Conservation (phyloP, 1,284 basidiomycete genomes). For the Fomitopsis palustris region DNA sequence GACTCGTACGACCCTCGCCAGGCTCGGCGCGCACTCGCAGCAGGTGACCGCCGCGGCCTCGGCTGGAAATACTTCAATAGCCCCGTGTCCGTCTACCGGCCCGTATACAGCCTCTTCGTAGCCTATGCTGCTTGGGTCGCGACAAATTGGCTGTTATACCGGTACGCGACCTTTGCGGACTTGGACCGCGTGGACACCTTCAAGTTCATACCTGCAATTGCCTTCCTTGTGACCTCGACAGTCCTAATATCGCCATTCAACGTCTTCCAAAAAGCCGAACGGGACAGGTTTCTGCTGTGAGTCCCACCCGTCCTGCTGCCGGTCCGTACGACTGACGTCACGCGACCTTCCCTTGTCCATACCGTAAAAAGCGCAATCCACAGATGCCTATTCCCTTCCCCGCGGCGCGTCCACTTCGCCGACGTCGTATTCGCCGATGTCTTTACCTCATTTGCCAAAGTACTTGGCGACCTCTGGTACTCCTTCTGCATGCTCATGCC, state of each 20-base stretch:
- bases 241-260: slow-evolving; percentile 66
- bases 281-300: slow-evolving; percentile 74
- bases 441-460: slow-evolving; percentile 95
- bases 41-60: slow-evolving; percentile 19
- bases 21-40: slow-evolving; percentile 29
- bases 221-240: slow-evolving; percentile 55
- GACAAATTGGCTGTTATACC: slow-evolving; percentile 65
- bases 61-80: slow-evolving; percentile 32
- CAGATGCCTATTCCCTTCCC: slow-evolving; percentile 71
- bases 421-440: slow-evolving; percentile 96
- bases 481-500: slow-evolving; percentile 79
- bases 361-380: slow-evolving; percentile 49
- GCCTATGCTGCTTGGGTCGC: slow-evolving; percentile 59
- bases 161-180: slow-evolving; percentile 54
- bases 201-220: slow-evolving; percentile 72
- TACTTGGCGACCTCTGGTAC: slow-evolving; percentile 92
- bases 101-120: slow-evolving; percentile 67
- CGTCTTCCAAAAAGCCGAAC: slow-evolving; percentile 61
- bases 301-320: slow-evolving; percentile 26
- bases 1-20: slow-evolving; percentile 29
- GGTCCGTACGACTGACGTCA: not conserved
- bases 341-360: not conserved
- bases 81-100: slow-evolving; percentile 44
- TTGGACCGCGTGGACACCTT: slow-evolving; percentile 63
- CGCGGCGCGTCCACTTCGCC: slow-evolving; percentile 74